phyloP scores from a whole-genome alignment of 108 stramenopile species.

The Pseudonitzschia delicatissima region DNA sequence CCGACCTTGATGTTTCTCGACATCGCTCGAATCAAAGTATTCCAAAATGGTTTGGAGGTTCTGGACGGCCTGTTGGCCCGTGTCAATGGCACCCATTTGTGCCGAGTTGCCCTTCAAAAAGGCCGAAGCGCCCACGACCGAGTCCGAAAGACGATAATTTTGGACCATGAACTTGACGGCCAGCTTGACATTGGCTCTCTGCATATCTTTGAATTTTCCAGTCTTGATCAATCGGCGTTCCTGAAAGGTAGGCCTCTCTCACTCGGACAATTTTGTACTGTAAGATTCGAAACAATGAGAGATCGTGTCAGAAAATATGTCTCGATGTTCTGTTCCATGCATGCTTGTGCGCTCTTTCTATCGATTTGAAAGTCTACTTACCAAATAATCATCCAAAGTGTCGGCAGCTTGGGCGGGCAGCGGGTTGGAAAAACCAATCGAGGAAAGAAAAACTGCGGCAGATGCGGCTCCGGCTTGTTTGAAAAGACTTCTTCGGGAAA shows the following conservation, averaged over 20 bases:
- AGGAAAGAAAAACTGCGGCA: neutral
- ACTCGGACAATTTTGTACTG: constrained; percentile 72
- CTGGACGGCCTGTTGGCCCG: constrained; percentile 66
- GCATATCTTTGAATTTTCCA: constrained; percentile 87
- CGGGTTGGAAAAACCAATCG: neutral
- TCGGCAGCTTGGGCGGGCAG: neutral
- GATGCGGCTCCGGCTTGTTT: constrained; percentile 1
- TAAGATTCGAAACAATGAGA: neutral
- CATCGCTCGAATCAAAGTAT: constrained; percentile 85
- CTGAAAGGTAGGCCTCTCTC: constrained; percentile 79
- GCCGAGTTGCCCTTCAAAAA: constrained; percentile 43
- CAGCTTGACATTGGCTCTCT: constrained; percentile 87
- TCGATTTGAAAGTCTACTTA: neutral
- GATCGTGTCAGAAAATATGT: neutral
- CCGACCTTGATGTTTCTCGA: constrained; percentile 79
- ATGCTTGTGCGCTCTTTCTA: neutral
- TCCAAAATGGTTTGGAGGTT: constrained; percentile 81
- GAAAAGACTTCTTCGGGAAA: neutral
- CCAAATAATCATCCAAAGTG: neutral
- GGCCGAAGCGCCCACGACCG: constrained; percentile 62
- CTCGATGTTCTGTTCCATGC: neutral
- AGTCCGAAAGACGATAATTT: constrained; percentile 77
- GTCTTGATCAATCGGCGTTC: constrained; percentile 76
- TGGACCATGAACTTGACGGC: constrained; percentile 84
- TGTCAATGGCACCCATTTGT: constrained; percentile 54